Percentiles rank a stretch among this genome's conserved stretches.
phyloP scores from a whole-genome alignment of 2,329 filamentous ascomycete species.

The Helotiales sp. region DNA sequence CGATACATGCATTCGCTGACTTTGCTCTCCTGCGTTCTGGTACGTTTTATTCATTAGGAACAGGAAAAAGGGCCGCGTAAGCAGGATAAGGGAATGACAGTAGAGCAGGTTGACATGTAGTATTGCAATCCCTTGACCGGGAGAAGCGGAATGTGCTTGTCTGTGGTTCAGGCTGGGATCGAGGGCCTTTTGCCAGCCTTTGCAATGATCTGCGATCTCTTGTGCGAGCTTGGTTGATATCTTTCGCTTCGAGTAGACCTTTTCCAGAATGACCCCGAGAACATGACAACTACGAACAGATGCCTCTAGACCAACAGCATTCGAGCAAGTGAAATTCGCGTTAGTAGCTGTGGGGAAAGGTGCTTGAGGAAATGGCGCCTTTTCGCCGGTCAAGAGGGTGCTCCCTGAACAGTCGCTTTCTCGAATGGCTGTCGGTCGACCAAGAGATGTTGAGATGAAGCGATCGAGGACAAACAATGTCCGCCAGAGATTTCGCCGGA shows the following conservation, averaged over 20 bases:
- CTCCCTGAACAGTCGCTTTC: conserved; percentile 65
- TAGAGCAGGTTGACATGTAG: conserved; percentile 67
- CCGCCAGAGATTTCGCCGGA: conserved; percentile 65
- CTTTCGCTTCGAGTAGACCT: conserved; percentile 63
- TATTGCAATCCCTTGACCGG: conserved; percentile 61
- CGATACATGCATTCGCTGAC: conserved; percentile 40
- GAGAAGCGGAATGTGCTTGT: conserved; percentile 50
- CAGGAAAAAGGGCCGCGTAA: conserved; percentile 68
- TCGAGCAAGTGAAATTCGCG: conserved; percentile 39
- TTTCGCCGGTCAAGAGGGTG: conserved; percentile 43
- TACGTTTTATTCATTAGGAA: conserved; percentile 56
- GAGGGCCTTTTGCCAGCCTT: conserved; percentile 56
- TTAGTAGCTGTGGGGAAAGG: conserved; percentile 27
- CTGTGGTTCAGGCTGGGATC: conserved; percentile 56
- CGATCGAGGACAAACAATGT: conserved; percentile 69
- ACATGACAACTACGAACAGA: conserved; percentile 62
- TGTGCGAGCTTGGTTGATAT: conserved; percentile 62
- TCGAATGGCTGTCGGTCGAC: conserved; percentile 64
- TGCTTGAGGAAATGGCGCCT: conserved; percentile 31
- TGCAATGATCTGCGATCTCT: conserved; percentile 59
- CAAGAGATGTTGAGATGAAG: conserved; percentile 65
- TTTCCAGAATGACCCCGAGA: conserved; percentile 62
- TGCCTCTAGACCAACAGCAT: conserved; percentile 54
- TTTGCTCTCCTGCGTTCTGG: conserved; percentile 41
- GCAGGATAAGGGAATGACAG: conserved; percentile 65